These are phyloP conservation scores for Leishmania lainsoni DNA, from an alignment of 208 protist species.

Conservation along the genomic window DNA sequence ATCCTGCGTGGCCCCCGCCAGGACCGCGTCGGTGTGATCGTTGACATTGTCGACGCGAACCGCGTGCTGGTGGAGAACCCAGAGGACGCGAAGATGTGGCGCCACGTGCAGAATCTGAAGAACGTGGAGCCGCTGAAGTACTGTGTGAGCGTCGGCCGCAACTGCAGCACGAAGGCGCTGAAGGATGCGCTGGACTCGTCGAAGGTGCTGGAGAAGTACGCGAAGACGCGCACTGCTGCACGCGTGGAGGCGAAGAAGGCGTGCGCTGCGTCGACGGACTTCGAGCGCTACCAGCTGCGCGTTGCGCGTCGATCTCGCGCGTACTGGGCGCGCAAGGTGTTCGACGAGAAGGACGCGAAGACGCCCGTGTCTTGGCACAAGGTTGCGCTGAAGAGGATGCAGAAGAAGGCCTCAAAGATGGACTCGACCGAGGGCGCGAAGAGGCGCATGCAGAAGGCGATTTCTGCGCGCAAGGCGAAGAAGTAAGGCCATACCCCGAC, in stretches of 20 bases:
- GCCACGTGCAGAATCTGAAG: slow-evolving; percentile 90
- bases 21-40: slow-evolving; percentile 74
- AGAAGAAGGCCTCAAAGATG: slow-evolving; percentile 87
- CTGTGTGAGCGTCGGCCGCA: slow-evolving; percentile 57
- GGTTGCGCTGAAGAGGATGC: slow-evolving; percentile 82
- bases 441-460: slow-evolving; percentile 91
- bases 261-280: slow-evolving; percentile 83
- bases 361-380: slow-evolving; percentile 89
- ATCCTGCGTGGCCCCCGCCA: slow-evolving; percentile 62
- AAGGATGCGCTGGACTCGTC: slow-evolving; percentile 68
- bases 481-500: slow-evolving; percentile 29
- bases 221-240: slow-evolving; percentile 74
- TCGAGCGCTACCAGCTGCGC: slow-evolving; percentile 93
- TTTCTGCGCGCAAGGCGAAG: slow-evolving; percentile 69
- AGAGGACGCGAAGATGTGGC: slow-evolving; percentile 89
- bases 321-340: slow-evolving; percentile 91
- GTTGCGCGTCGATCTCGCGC: slow-evolving; percentile 90
- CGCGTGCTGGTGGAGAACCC: slow-evolving; percentile 91
- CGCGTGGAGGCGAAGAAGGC: slow-evolving; percentile 86
- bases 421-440: slow-evolving; percentile 74
- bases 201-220: slow-evolving; percentile 88
- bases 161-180: slow-evolving; percentile 77
- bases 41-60: slow-evolving; percentile 91
- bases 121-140: slow-evolving; percentile 89
- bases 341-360: slow-evolving; percentile 91